Conservation (phyloP, 148 eudicot genomes). For the Rhododendron williamsianum region DNA sequence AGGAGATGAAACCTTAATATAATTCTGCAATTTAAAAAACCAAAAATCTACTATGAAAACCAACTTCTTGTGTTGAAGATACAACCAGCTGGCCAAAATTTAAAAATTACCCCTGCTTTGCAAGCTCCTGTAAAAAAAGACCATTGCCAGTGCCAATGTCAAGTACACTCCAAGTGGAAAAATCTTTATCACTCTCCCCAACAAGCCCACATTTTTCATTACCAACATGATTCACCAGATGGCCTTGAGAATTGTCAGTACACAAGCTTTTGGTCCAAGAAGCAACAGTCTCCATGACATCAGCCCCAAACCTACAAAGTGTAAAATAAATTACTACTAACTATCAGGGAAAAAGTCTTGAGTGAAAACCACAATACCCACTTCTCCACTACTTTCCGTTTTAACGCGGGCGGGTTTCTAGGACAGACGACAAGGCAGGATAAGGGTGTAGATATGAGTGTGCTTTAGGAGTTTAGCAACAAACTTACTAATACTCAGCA, state of each 20-base stretch:
- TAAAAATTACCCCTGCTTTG: conserved; percentile 75
- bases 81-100: not conserved
- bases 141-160: conserved; percentile 98
- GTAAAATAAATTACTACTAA: not conserved
- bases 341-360: not conserved
- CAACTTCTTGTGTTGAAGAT: not conserved
- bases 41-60: not conserved
- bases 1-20: not conserved
- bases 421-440: not conserved
- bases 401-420: not conserved
- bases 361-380: not conserved
- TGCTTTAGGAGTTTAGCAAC: not conserved
- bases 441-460: not conserved
- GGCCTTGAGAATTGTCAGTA: conserved; percentile 42
- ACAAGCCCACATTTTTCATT: conserved; percentile 33
- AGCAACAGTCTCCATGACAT: conserved; percentile 92
- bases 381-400: not conserved
- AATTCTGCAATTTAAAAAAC: not conserved
- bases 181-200: conserved; percentile 40
- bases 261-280: conserved; percentile 88
- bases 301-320: conserved; percentile 84
- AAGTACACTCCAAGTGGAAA: conserved; percentile 82
- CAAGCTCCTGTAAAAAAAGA: conserved; percentile 88
- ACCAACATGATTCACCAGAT: conserved; percentile 43
- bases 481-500: not conserved